Base-by-base conservation (phyloP, 257 asterid genomes). In the Scutellaria minor region DNA sequence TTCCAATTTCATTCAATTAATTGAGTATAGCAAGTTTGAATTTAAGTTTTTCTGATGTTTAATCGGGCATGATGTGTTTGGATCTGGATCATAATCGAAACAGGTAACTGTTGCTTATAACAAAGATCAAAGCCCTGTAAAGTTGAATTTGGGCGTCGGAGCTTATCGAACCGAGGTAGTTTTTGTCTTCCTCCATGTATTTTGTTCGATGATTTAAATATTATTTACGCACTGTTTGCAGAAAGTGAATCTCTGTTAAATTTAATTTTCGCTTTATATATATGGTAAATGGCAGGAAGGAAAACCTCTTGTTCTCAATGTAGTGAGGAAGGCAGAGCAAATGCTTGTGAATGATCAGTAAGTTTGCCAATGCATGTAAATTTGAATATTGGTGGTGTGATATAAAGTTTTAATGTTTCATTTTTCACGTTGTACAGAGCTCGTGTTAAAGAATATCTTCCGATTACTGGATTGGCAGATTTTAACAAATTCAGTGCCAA, bases 401-500 rank as follows among this genome's bases (percentile, higher is more conserved):
- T 20, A 6, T 12, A 51, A 22, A 47, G 9, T 56, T 3, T 51
- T 54, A 45, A 68, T 75, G n/a, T 68, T 48, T 18, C 18, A 18
- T 50, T 59, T 18, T 76, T 15, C 27, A 13, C 35, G 46, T 52
- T 64, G 27, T 73, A 24, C 82, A 89, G 96, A 57, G 84, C 92
- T 73, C 92, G 94, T 5, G 92, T 87, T 72, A 91, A 91, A 73
- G 96, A 92, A 73, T 92, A 89, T 85, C 93, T 92, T 68, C 89
- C 96, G 1, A 92, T 92, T 22, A 78, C 85, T 75, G 97, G 97
- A 58, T 61, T 89, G 71, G 83, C 96, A 7, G 91, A 89, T 60
- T 92, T 89, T 71, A 92, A 89, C 83, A 89, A 92, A 76, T 80
- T 86, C 85, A 92, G 96, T 74, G 97, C 97, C 64, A 88, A 85